Base-by-base conservation (phyloP, 2,329 filamentous ascomycete genomes). In the Ceratocystis albifundus region DNA sequence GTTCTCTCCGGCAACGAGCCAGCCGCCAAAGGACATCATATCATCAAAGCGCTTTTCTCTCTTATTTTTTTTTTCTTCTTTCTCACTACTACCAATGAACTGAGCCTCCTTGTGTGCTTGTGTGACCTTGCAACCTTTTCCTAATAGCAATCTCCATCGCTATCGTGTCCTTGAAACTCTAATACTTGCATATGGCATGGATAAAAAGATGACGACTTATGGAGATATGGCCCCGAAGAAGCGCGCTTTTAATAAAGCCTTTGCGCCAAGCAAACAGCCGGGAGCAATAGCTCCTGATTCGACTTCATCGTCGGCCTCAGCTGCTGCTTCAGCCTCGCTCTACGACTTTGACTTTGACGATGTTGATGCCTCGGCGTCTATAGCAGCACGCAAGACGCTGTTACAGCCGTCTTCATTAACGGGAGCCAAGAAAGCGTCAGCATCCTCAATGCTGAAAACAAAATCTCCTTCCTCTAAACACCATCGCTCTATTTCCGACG, bases 141-240 rank as follows among this genome's bases (percentile, higher is more conserved):
- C 22, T 10, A 53, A 6, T 8, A 25, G 25, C 48, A 53, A 25
- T 25, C 12, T 25, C 20, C 20, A 53, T 53, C 48, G 20, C 20
- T 28, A 53, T 25, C 48, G 48, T 53, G 48, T 20, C 48, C 53
- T 32, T 7, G 25, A 4, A 30, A 30, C 10, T n/a, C 28, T 59
- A 30, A n/a, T 30, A 59, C 10, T 32, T 59, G 17, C 53, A 32
- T 17, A 59, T 32, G 17, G 62, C 59, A 28, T 41, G 30, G 28
- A 50, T 22, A 50, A 17, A 10, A 32, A 36, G n/a, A 68, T 67
- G 65, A 57, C 67, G 6, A 65, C 67, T 41, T 64, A 65, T 44
- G 48, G 65, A 70, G 69, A 70, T 61, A 67, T 67, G 59, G 41
- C 69, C 20, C 46, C 66, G n/a, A 68, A 69, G 67, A 67, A 66